phyloP scores from a whole-genome alignment of 108 stramenopile species.

The Cyclotella baltica region DNA sequence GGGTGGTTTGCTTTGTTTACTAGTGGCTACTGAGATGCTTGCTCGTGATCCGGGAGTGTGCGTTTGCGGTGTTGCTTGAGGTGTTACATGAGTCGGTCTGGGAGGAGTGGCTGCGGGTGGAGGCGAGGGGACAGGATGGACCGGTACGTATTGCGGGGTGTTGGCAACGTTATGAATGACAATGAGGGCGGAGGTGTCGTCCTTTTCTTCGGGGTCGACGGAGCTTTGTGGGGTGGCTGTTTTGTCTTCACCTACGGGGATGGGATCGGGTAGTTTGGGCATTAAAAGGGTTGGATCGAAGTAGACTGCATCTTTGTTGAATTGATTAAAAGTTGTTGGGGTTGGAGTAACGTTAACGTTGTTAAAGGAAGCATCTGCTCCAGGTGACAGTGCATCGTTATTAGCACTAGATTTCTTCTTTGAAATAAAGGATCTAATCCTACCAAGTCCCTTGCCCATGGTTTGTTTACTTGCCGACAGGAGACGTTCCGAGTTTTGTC shows the following conservation, averaged over 20 bases:
- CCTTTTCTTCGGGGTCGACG: background rate
- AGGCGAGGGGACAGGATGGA: background rate
- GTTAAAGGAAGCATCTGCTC: background rate
- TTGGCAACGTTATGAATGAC: background rate
- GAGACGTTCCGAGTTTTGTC: background rate
- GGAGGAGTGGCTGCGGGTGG: background rate
- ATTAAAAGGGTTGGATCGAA: too few species aligned
- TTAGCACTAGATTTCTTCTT: too few species aligned
- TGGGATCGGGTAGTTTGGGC: too few species aligned
- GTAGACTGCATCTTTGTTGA: too few species aligned
- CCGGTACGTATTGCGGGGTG: background rate
- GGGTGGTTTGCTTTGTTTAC: background rate
- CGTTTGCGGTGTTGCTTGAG: background rate
- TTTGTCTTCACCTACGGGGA: too few species aligned
- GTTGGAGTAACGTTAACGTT: background rate
- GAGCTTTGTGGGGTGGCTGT: background rate
- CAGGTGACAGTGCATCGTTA: too few species aligned
- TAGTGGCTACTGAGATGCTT: background rate
- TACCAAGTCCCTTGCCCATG: background rate
- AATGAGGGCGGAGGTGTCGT: background rate
- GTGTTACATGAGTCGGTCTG: too few species aligned
- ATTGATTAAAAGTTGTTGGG: too few species aligned
- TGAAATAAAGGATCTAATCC: background rate
- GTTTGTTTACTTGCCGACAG: background rate
- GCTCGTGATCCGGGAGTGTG: too few species aligned